Percentiles rank a stretch among this genome's conserved stretches.
These are phyloP conservation scores for Phytomonas francai DNA, from an alignment of 208 protist genomes.

Conservation along the genomic window DNA sequence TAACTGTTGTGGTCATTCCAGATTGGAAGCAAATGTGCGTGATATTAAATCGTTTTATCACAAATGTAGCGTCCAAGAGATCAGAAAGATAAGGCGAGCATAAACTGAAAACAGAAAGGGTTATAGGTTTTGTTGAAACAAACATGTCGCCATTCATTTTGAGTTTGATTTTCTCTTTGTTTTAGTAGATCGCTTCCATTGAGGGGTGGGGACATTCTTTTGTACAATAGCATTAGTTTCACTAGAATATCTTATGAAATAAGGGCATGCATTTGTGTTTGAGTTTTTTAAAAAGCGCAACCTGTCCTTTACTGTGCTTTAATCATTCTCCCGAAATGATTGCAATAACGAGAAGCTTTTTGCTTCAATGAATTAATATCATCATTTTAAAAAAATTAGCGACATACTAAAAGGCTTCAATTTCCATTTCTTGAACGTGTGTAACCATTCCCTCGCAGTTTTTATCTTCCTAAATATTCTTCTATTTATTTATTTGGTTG, in stretches of 20 bases:
- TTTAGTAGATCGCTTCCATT: not conserved
- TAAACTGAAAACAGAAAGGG: not conserved
- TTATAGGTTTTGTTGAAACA: not conserved
- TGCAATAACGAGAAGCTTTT: not conserved
- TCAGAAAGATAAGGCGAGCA: not conserved
- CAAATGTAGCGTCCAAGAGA: not conserved
- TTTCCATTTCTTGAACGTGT: not conserved
- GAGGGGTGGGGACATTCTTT: not conserved
- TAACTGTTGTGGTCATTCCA: not conserved
- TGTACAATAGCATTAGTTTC: constrained; percentile 1
- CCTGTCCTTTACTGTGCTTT: not conserved
- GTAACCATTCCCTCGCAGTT: constrained; percentile 4
- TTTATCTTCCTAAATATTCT: constrained; percentile 7
- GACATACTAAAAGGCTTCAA: not conserved
- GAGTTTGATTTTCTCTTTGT: not conserved
- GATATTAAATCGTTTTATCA: not conserved
- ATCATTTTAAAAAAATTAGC: constrained; percentile 8
- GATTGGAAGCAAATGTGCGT: not conserved
- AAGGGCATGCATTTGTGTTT: not conserved
- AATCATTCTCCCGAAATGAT: not conserved
- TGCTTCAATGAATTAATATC: not conserved
- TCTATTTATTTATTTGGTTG: not conserved
- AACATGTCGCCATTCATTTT: not conserved
- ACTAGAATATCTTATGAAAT: not conserved
- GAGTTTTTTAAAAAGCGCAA: not conserved